A percentile compares a stretch with the other conserved stretches of the same genome.
Evolutionary conservation across 108 stramenopile species (phyloP).

Genomic region (Fragilaria crotonensis): DNA sequence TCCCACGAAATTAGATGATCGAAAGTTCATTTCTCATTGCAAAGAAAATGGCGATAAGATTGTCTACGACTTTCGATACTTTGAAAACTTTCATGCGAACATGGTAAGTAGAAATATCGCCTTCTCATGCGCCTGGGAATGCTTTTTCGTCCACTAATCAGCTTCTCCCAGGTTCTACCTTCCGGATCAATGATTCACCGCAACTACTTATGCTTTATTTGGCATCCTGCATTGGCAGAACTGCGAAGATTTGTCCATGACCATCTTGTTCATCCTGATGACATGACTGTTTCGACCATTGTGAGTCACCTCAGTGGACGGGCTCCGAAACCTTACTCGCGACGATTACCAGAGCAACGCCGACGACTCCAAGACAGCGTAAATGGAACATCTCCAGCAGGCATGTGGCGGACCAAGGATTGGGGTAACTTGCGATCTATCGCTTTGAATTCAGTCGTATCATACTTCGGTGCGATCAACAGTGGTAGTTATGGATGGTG

Average conservation of each 20-base stretch:
- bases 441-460: slow-evolving; percentile 64
- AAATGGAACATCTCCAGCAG: slow-evolving; percentile 8
- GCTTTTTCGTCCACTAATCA: no score
- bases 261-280: slow-evolving; percentile 83
- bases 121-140: no score
- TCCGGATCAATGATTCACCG: slow-evolving; percentile 48
- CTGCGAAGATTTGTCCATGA: slow-evolving; percentile 52
- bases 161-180: slow-evolving; percentile 16
- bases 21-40: slow-evolving; percentile 61
- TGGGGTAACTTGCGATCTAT: slow-evolving; percentile 69
- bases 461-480: slow-evolving; percentile 80
- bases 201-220: slow-evolving; percentile 77
- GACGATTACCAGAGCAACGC: slow-evolving; percentile 20
- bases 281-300: slow-evolving; percentile 76
- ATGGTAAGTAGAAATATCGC: slow-evolving; percentile 41
- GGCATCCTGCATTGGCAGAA: slow-evolving; percentile 81
- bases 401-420: background rate
- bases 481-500: slow-evolving; percentile 84
- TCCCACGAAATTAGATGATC: slow-evolving; percentile 19
- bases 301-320: slow-evolving; percentile 70
- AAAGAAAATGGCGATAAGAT: slow-evolving; percentile 51
- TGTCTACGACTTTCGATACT: slow-evolving; percentile 68
- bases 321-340: slow-evolving; percentile 61
- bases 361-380: background rate
- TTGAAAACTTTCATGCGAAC: slow-evolving; percentile 65